phyloP scores from a whole-genome alignment of 805 yeast species.

The Candida dendrica region DNA sequence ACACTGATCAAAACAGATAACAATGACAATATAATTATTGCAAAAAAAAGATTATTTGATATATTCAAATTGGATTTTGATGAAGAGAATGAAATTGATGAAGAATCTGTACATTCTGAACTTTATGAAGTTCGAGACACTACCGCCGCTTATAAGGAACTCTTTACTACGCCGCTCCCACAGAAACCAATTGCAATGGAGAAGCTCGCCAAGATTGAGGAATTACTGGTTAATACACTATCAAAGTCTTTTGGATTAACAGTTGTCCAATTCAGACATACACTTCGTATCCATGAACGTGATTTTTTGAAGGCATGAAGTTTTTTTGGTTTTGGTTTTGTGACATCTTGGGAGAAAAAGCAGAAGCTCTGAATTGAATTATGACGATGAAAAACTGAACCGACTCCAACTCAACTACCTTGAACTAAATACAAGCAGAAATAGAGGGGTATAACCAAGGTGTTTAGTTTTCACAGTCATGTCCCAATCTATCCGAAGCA shows the following conservation, averaged over 20 bases:
- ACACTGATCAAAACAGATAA: constrained; percentile 24
- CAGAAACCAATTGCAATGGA: neutral
- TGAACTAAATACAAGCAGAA: too few species aligned
- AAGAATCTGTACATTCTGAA: too few species aligned
- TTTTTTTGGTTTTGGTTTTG: neutral
- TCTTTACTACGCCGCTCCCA: neutral
- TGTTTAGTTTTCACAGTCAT: neutral
- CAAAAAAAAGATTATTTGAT: constrained; percentile 15
- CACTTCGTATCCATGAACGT: neutral
- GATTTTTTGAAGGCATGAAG: neutral
- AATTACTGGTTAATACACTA: neutral
- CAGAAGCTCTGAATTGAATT: neutral
- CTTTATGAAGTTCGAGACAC: constrained; percentile 1
- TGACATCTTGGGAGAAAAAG: neutral
- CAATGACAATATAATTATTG: constrained; percentile 6
- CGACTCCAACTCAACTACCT: too few species aligned
- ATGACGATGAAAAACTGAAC: too few species aligned
- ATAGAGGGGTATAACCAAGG: too few species aligned
- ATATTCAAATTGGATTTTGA: constrained; percentile 11
- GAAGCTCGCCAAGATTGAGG: neutral
- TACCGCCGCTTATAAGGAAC: constrained; percentile 1
- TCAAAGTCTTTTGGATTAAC: neutral
- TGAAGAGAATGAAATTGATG: neutral
- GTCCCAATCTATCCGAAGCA: neutral
- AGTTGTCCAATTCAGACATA: neutral